A percentile compares a stretch with the other conserved stretches of the same genome.
Conservation (phyloP, 2,329 filamentous ascomycete genomes). For the Colletotrichum spinosum region DNA sequence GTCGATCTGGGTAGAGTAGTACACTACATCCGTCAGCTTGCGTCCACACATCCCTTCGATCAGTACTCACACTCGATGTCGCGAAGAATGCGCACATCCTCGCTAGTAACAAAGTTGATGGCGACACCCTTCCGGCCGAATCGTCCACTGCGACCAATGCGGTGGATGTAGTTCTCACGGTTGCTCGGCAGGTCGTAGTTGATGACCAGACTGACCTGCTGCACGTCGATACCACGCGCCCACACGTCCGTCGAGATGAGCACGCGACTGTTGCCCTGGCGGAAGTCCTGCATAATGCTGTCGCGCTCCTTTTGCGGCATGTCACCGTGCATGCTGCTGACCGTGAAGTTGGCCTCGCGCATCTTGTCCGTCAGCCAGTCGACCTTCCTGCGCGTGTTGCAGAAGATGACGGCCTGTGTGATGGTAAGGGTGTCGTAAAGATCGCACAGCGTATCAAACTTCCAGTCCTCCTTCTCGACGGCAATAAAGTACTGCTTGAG, state of each 20-base stretch:
- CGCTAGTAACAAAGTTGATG: slow-evolving; percentile 99
- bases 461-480: slow-evolving; percentile 99
- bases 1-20: slow-evolving; percentile 96
- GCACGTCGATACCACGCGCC: slow-evolving; percentile 98
- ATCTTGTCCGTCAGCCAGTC: slow-evolving; percentile 99
- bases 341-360: slow-evolving; percentile 98
- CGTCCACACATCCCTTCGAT: not conserved
- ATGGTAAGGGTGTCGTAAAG: slow-evolving; percentile 99
- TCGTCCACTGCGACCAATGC: slow-evolving; percentile 93
- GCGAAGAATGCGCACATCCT: slow-evolving; percentile 95
- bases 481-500: slow-evolving; percentile 99
- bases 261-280: slow-evolving; percentile 94
- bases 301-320: slow-evolving; percentile 99
- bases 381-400: slow-evolving; percentile 98
- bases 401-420: slow-evolving; percentile 99
- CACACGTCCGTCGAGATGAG: slow-evolving; percentile 98
- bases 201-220: slow-evolving; percentile 98
- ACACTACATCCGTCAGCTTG: slow-evolving; percentile 65
- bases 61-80: slow-evolving; percentile 87
- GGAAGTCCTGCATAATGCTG: slow-evolving; percentile 99
- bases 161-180: slow-evolving; percentile 99
- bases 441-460: slow-evolving; percentile 98
- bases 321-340: slow-evolving; percentile 98
- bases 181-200: slow-evolving; percentile 99
- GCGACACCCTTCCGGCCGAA: slow-evolving; percentile 99